phyloP scores from a whole-genome alignment of 805 yeast genomes.

The Brettanomyces anomalus region DNA sequence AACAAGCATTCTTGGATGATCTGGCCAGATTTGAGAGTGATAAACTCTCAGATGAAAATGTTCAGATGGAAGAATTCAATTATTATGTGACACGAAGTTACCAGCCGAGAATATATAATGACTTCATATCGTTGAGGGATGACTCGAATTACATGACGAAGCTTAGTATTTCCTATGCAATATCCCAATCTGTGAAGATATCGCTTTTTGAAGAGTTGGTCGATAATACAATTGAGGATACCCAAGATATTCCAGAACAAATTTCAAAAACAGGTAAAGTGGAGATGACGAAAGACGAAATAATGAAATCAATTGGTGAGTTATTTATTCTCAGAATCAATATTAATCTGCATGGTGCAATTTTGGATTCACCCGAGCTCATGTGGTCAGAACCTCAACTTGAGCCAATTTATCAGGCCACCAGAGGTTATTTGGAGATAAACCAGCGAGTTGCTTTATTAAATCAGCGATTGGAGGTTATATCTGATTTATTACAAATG shows the following conservation, averaged over 20 bases:
- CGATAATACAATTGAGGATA: slow-evolving; percentile 93
- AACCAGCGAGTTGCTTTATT: slow-evolving; percentile 86
- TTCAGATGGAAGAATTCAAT: slow-evolving; percentile 90
- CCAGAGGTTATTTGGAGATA: slow-evolving; percentile 90
- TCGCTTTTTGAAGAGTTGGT: slow-evolving; percentile 93
- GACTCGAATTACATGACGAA: slow-evolving; percentile 87
- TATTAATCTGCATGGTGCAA: slow-evolving; percentile 77
- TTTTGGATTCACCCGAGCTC: slow-evolving; percentile 91
- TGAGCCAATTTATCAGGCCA: slow-evolving; percentile 96
- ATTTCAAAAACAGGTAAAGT: slow-evolving; percentile 93
- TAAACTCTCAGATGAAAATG: slow-evolving; percentile 83
- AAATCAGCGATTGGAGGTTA: slow-evolving; percentile 89
- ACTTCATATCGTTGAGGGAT: slow-evolving; percentile 86
- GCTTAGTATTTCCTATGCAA: slow-evolving; percentile 88
- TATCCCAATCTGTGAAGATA: slow-evolving; percentile 92
- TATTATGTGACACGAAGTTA: slow-evolving; percentile 89
- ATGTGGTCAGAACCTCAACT: slow-evolving; percentile 99
- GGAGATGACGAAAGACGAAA: slow-evolving; percentile 86
- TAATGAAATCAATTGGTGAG: slow-evolving; percentile 96
- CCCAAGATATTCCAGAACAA: slow-evolving; percentile 94
- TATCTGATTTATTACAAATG: slow-evolving; percentile 89
- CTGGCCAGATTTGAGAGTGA: slow-evolving; percentile 88
- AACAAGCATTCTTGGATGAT: slow-evolving; percentile 69
- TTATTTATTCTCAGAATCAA: slow-evolving; percentile 79
- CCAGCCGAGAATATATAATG: slow-evolving; percentile 93